Base-by-base conservation (phyloP, 1,139 yeast genomes). In the Protomyces pachydermus region DNA sequence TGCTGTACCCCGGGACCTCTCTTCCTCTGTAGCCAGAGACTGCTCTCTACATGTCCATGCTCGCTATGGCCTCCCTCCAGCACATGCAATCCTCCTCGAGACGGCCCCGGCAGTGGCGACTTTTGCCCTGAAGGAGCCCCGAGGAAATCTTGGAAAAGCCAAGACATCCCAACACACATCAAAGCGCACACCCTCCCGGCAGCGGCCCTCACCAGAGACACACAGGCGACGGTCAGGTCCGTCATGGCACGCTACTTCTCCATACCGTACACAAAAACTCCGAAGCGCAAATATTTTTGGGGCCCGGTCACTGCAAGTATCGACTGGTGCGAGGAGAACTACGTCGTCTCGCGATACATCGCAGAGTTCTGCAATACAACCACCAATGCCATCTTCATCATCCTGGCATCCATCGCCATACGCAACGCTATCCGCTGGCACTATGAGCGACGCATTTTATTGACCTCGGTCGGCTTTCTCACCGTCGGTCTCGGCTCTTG, bases 311-410 rank as follows among this genome's bases (percentile, higher is more conserved):
- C 56, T 28, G 63, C 63, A 34, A 89, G 97, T 37, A 91, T 91
- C 63, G 97, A 91, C 72, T 91, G 97, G 97, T 91, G 97, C 76
- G 97, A 91, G 75, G 97, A 91, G 73, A 91, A 91, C 76, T 91
- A 91, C 73, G 93, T 90, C 10, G 88, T 91, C 9, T 82, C 91
- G n/a, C 80, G 80, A 20, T 91, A 87, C 71, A 80, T 91, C 64
- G 97, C 97, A n/a, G 97, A 91, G 74, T 86, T 89, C 65, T 79
- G 91, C 66, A 91, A 91, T 72, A 88, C 97, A 4, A 72, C 83
- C 60, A 89, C 97, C 61, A 91, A 91, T 72, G 77, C 88, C 4
- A 80, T 82, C 37, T 88, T 87, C 71, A 74, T 74, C 72, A 67
- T 83, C 16, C 78, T 90, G 63, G 95, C 96, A 0, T 65, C 74